A percentile compares a stretch with the other conserved stretches of the same genome.
Conservation (phyloP, 352 stramenopile species). For the Aphanomyces invadans region DNA sequence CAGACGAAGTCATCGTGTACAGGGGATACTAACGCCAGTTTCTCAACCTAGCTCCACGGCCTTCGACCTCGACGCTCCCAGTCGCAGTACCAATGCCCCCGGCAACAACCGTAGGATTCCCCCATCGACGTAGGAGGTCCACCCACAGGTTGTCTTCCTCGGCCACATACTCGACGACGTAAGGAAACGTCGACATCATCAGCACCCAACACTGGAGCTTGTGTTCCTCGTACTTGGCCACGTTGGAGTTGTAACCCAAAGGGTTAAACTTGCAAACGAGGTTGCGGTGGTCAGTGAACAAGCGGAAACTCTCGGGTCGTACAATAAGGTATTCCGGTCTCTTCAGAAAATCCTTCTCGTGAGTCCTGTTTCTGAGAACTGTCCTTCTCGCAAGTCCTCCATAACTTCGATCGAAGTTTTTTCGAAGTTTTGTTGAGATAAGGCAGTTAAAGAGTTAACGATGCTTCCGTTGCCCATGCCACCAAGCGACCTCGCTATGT, state of each 20-base stretch:
- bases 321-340: constrained; percentile 27
- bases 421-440: too few relatives aligned
- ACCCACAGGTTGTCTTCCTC: constrained; percentile 30
- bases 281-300: constrained; percentile 31
- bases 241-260: neutral
- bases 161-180: constrained; percentile 28
- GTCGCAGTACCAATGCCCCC: too few relatives aligned
- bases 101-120: too few relatives aligned
- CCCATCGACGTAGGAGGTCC: constrained; percentile 30
- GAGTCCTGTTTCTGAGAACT: too few relatives aligned
- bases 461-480: too few relatives aligned
- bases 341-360: too few relatives aligned
- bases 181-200: constrained; percentile 26
- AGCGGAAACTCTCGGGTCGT: constrained; percentile 18
- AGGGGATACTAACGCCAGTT: constrained; percentile 23
- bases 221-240: constrained; percentile 28
- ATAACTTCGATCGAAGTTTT: too few relatives aligned
- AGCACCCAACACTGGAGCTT: constrained; percentile 31
- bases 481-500: too few relatives aligned
- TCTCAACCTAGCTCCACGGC: neutral
- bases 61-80: neutral
- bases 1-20: constrained; percentile 21
- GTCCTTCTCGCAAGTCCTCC: too few relatives aligned
- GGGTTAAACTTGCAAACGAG: constrained; percentile 30
- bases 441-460: too few relatives aligned